Evolutionary conservation across 1,139 yeast species (phyloP), one percentile per base, ranked within the genome.

Genomic region (Geotrichum klebahnii): DNA sequence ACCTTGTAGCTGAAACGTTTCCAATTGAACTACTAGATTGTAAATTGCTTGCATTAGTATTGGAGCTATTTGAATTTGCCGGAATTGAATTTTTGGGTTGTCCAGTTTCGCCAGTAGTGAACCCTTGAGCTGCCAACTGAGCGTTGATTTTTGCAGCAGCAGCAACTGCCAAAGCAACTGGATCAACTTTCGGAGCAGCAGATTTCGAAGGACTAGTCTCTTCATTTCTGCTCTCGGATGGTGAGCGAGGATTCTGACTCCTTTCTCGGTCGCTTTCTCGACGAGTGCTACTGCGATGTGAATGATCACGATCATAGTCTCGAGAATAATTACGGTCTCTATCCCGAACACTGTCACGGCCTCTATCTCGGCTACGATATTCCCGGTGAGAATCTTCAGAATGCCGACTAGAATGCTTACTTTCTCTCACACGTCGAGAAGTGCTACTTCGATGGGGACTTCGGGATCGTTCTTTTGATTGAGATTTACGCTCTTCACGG

Each of bases 141-240:
- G 70, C 69, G 48, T 65, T 65, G 40, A 67, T 63, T 46, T 59
- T 59, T 16, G 69, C 70, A 2, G 70, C 70, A 1, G 67, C 66
- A 1, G 67, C 67, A 1, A 67, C 66, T 1, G 66, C 67, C 23
- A 60, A 49, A 0, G 65, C 61, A 10, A 59, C 58, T 2, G 67
- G 61, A 44, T 64, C 65, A 10, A 58, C 51, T 24, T 55, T 14
- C 17, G 46, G 19, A 1, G 19, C 19, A 19, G 36, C 28, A n/a
- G 51, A 24, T 4, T 24, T 41, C 20, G 26, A 29, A 37, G 44
- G 28, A 14, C 20, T 8, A 31, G 17, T 23, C 23, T 35, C 36
- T 12, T 32, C 38, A 2, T 22, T 12, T 28, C 19, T 32, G 33
- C 20, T 5, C 26, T 38, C 41, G 26, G 20, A 14, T 19, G 33